Conservation (phyloP, 1,139 yeast species). For the Yamadazyma siamensis region DNA sequence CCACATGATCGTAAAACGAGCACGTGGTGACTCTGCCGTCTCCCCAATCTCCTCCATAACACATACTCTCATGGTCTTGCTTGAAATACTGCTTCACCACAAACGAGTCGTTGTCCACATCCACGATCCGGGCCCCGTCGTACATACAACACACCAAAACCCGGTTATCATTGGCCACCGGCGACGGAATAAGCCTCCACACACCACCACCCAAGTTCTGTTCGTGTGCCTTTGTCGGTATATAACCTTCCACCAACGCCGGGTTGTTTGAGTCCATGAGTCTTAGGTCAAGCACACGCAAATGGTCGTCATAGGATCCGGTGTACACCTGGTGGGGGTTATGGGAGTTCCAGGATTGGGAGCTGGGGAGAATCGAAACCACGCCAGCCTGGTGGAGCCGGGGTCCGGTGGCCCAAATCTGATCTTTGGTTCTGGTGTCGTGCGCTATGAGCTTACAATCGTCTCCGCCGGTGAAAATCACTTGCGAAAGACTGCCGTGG, state of each 20-base stretch:
- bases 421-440: conserved; percentile 51
- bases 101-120: conserved; percentile 30
- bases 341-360: conserved; percentile 32
- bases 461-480: conserved; percentile 88
- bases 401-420: conserved; percentile 53
- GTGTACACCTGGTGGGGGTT: conserved; percentile 67
- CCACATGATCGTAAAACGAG: conserved; percentile 82
- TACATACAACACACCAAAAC: conserved; percentile 90
- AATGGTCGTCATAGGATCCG: conserved; percentile 86
- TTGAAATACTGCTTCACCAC: conserved; percentile 51
- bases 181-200: conserved; percentile 80
- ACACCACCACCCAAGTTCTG: conserved; percentile 86
- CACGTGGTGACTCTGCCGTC: conserved; percentile 65
- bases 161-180: conserved; percentile 35
- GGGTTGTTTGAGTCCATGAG: conserved; percentile 40
- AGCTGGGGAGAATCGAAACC: conserved; percentile 64
- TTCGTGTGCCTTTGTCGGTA: conserved; percentile 42
- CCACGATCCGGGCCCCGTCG: conserved; percentile 78
- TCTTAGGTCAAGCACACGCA: conserved; percentile 69
- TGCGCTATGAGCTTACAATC: conserved; percentile 75
- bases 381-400: conserved; percentile 84
- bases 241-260: conserved; percentile 40
- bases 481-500: conserved; percentile 47
- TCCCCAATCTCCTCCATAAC: conserved; percentile 93
- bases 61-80: conserved; percentile 84